Base-by-base conservation (phyloP, 176 grass and related monocot species). In the Juncus inflexus region DNA sequence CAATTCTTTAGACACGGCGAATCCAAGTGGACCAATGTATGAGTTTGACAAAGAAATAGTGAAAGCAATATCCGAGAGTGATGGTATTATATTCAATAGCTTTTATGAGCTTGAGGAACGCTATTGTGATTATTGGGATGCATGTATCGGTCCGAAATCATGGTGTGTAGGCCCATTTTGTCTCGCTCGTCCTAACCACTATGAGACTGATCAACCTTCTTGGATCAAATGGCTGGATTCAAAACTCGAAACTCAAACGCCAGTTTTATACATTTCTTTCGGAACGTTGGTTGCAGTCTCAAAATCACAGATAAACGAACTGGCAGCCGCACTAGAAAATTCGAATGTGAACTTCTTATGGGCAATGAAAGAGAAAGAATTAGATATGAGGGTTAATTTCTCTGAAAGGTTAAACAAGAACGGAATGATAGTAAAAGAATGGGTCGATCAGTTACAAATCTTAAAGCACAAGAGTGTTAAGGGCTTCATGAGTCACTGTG, bases 371-470 rank as follows among this genome's bases (percentile, higher is more conserved):
- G 65, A 52, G 13, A n/a, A 53, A 2, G 65, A 68, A 68, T 50
- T 45, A 50, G 49, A 36, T 3, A 50, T 68, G 35, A 45, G 52
- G 2, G 10, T 7, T 52, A 9, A 68, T 1, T 68, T 68, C 65
- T 14, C 35, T 3, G 65, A 68, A 9, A 50, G 43, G 37, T 7
- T 39, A 35, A 52, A 54, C 35, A 36, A 68, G 5, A 14, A 37
- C 52, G 49, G 65, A 52, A 13, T 38, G 13, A 37, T 68, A 53
- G 65, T 15, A 11, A 68, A 50, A 7, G 65, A 68, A 68, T 68
- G 65, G 65, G 65, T 68, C 0, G 65, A 68, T 11, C 65, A 68
- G 52, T 35, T 68, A 37, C 16, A 68, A 52, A 68, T 68, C 52
- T 50, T 68, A 50, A 52, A 35, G 15, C 65, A 68, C 5, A 45